Evolutionary conservation across 1,284 basidiomycete species (phyloP), one percentile per base, ranked within the genome.

Genomic region (Papiliotrema flavescens): DNA sequence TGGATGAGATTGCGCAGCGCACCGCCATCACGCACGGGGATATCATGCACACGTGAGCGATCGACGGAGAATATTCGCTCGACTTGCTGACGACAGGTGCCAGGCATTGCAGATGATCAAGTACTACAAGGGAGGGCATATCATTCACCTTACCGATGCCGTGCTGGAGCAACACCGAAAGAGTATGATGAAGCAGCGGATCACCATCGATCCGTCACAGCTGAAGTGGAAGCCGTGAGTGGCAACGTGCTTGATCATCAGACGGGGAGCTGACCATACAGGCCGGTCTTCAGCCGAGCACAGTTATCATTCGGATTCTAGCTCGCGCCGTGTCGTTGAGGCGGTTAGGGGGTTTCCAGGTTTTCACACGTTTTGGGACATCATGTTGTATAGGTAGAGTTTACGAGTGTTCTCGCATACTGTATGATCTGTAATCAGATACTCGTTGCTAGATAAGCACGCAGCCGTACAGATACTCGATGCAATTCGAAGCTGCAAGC

Each of bases 21-120:
- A 98, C 96, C 14, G 83, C 89, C n/a, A 96, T 99, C 75, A 93
- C 90, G 6, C 93, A 97, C 70, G 86, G 88, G 36, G 96, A 99
- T 76, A 87, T 99, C 55, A 91, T 97, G 85, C 96, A 97, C 79
- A 98, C 95, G 87, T 96, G 74, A 76, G 90, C 85, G 49, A 45
- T 54, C 11, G 28, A 6, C 11, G 28, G 28, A 32, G 28, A n/a
- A n/a, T n/a, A n/a, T n/a, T n/a, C n/a, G n/a, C n/a, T n/a, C n/a
- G 8, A 24, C 28, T 13, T 20, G 32, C 42, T 47, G 49, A 50
- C 24, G 35, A 17, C 56, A 95, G 91, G 36, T 95, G 93, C 74
- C 91, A 90, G 73, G 92, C 92, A 19, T 79, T 97, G 55, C 92
- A 95, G 76, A 82, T 98, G 66, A 91, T 98, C 79, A 96, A 96